Base-by-base conservation (phyloP, 345 rosid genomes). In the Eucalyptus cloeziana region DNA sequence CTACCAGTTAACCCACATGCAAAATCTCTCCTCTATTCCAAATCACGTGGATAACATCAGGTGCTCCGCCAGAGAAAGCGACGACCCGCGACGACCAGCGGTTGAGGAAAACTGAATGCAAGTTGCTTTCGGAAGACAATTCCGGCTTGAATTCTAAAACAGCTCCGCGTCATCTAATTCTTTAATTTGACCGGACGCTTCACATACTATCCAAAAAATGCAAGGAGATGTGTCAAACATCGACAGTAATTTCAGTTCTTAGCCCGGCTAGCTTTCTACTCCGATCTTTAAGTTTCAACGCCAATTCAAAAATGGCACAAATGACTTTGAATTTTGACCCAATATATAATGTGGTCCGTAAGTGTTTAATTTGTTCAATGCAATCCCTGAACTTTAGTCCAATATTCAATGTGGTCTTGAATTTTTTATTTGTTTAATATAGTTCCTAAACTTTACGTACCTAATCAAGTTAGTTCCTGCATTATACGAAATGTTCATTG, bases 341-440 rank as follows among this genome's bases (percentile, higher is more conserved):
- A 25, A 60, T 60, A 0, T 60, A 60, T 25, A 60, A 25, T 11
- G 15, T 25, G 31, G 31, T 60, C 5, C 2, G 6, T 60, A 12
- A 54, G 22, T 10, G 24, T 56, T 8, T 10, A 58, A 58, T 58
- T 58, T 58, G 7, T 58, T 58, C 14, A 58, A 11, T 25, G 0
- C 14, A 6, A 0, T 25, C 1, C 0, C 0, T 58, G 0, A 58
- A 58, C 6, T 25, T 58, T 25, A 58, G n/a, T 14, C 30, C 5
- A 25, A 58, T 58, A 6, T 27, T 25, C 2, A 58, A 58, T 58
- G 3, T 58, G 0, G 1, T 58, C 7, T 13, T 25, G 2, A 58
- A 58, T 0, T 58, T 58, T 58, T 25, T 25, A 58, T 58, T 25
- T 58, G 64, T 58, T 25, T 11, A 0, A 25, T 58, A 0, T 4